A percentile compares a stretch with the other conserved stretches of the same genome.
Conservation (phyloP, 306 rosid genomes). For the Rosa chinensis region DNA sequence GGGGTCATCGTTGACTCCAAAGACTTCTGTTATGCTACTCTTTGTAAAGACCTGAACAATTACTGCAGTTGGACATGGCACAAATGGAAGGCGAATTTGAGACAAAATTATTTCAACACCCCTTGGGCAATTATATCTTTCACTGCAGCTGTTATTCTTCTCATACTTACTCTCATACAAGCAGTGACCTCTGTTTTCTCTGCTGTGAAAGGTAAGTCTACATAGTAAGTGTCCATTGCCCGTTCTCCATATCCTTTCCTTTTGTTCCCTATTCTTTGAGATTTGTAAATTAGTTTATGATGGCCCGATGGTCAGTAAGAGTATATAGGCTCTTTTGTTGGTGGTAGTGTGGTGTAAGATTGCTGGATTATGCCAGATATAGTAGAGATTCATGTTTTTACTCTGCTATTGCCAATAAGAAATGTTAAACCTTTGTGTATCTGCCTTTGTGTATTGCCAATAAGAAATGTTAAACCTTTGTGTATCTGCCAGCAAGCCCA, state of each 20-base stretch:
- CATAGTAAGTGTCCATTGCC: neutral
- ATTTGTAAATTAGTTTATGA: neutral
- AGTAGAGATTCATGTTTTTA: neutral
- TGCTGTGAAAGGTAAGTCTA: neutral
- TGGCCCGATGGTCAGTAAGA: neutral
- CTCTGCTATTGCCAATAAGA: neutral
- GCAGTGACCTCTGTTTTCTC: conserved; percentile 14
- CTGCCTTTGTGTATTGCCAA: neutral
- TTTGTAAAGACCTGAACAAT: conserved; percentile 13
- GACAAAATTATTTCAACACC: conserved; percentile 27
- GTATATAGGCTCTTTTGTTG: neutral
- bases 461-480: neutral
- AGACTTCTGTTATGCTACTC: conserved; percentile 18
- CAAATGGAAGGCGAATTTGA: conserved; percentile 29
- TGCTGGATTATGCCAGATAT: neutral
- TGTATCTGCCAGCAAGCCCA: neutral
- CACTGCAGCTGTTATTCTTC: conserved; percentile 8
- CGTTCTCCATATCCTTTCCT: neutral
- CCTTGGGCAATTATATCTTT: conserved; percentile 27
- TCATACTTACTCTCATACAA: conserved; percentile 19
- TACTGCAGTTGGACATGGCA: conserved; percentile 18
- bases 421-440: neutral
- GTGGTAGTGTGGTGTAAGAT: neutral
- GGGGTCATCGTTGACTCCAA: neutral
- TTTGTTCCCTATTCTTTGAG: neutral